Conservation (phyloP, 139 green algal species). For the Chlorella sp. region DNA sequence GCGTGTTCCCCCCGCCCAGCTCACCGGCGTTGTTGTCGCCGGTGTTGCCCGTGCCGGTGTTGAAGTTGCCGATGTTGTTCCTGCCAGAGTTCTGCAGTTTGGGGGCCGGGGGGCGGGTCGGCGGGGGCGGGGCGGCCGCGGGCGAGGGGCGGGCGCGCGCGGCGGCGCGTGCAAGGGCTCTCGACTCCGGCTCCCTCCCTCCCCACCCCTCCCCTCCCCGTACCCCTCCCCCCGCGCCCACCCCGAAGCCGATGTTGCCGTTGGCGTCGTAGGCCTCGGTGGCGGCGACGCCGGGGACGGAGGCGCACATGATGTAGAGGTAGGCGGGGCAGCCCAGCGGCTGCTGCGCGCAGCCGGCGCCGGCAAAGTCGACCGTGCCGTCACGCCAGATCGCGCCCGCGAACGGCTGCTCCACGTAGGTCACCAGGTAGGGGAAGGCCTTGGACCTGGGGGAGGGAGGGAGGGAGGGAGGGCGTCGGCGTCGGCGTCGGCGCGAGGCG, state of each 20-base stretch:
- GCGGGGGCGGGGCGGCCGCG: neutral
- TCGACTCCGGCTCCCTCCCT: neutral
- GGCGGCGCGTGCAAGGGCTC: neutral
- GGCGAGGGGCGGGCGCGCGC: neutral
- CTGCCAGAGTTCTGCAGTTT: neutral
- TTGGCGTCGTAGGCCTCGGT: neutral
- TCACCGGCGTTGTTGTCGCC: slow-evolving; percentile 1
- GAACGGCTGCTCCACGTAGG: neutral
- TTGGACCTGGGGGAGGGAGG: no score
- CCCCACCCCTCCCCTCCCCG: neutral
- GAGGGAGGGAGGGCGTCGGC: no score
- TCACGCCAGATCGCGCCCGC: neutral
- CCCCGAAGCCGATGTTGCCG: neutral
- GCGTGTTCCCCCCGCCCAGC: no score
- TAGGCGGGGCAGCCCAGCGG: neutral
- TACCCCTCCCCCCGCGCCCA: neutral
- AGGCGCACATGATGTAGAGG: no score
- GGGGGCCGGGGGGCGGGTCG: neutral
- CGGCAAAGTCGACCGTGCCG: neutral
- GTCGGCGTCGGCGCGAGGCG: no score
- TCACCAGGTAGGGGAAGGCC: no score
- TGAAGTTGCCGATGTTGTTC: neutral
- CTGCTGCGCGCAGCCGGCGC: neutral
- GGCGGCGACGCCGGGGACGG: neutral
- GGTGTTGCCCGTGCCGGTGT: neutral